Base-by-base conservation (phyloP, 2,329 filamentous ascomycete species). In the Atkinsonella texensis region DNA sequence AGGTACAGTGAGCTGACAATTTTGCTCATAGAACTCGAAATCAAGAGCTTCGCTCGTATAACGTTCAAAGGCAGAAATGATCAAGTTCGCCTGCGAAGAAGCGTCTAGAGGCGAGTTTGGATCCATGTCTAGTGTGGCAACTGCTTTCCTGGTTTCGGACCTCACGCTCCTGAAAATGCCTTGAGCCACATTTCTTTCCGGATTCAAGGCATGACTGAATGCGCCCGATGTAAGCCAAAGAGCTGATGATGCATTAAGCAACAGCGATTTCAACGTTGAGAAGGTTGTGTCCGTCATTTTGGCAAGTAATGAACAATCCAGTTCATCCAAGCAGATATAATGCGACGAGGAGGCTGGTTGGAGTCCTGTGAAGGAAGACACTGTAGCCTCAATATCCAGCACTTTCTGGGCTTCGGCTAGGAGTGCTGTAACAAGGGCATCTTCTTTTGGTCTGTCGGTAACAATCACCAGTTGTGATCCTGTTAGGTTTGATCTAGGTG, bases 121-220 rank as follows among this genome's bases (percentile, higher is more conserved):
- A 39, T 75, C 70, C 2, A 76, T 59, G 48, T 76, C 73, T 0
- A 77, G 59, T 0, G 69, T 74, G 1, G 70, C 70, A 15, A 72
- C 70, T n/a, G 65, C 65, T 42, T 73, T 67, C 20, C 66, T 64
- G 1, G 70, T 68, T 56, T 76, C 74, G 1, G 73, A 74, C 0
- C 73, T 70, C 17, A 75, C 64, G 2, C 68, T 70, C 35, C 74
- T 66, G 52, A 71, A 67, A 3, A 76, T 61, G 35, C 73, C 74
- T 8, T 68, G 66, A 0, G 74, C 62, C 63, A 76, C 69, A 57
- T 73, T 74, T 50, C 66, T 59, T 43, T 70, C 64, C 2, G 65
- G 71, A 53, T 62, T 66, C 9, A 61, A 54, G 6, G 65, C 64
- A 33, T 62, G 60, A 11, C 61, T 59, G 49, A 69, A 71, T 0